Evolutionary conservation across 2,329 filamentous ascomycete genomes (phyloP), one percentile per base, ranked within the genome.

Genomic region (Stachybotrys chlorohalonatus): DNA sequence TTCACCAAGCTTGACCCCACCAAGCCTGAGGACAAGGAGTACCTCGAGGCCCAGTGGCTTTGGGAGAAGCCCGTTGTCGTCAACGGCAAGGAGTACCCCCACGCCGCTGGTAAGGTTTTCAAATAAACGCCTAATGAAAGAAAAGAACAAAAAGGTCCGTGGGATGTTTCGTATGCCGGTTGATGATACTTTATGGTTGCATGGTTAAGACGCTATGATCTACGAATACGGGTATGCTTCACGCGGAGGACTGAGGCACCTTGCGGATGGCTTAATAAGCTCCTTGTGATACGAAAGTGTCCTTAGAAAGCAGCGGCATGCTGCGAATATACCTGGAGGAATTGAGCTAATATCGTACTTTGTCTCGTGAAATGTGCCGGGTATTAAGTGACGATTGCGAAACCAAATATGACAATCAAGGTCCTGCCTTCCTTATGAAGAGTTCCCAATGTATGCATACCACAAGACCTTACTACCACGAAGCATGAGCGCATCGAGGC

Each of bases 81-180:
- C 68, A 75, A 87, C 68, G 93, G 88, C 80, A 96, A 97, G 88
- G 83, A 86, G 70, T 95, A 92, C 78, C 77, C 84, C 73, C 90
- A 87, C 79, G 88, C 88, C 70, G 87, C 90, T 68, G 94, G 94
- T 73, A 96, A 97, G 85, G 91, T 97, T 74, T 97, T 96, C 89
- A 97, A 97, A 84, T 97, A 96, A 83, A 68, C 63, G 58, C 60
- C 57, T 63, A 36, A 59, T 56, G 52, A 13, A 9, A 47, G 17
- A 47, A 47, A 47, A 24, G 46, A 47, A 47, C 11, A 45, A 47
- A 47, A n/a, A 16, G 17, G 17, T 47, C 17, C 8, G 46, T 16
- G 46, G 46, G 46, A 47, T 47, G 46, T 8, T 42, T 42, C 36
- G 36, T 42, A 42, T 42, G 36, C 36, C 13, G 60, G 61, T 69